Base-by-base conservation (phyloP, 805 yeast species). In the Ogataea polymorpha region DNA sequence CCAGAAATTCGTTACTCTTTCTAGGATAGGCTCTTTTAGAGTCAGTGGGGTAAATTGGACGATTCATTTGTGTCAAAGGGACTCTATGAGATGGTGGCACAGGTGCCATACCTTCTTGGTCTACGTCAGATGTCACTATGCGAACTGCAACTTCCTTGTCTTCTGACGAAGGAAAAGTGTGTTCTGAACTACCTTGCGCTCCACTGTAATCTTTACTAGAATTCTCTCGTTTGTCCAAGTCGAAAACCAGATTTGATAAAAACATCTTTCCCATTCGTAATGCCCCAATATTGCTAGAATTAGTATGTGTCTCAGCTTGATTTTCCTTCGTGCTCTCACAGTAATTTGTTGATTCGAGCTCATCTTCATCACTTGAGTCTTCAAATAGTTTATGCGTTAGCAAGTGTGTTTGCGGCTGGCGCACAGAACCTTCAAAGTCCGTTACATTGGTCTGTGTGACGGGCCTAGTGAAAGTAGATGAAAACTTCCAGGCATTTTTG, bases 361-460 rank as follows among this genome's bases (percentile, higher is more conserved):
- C 23, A 13, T 49, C 56, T n/a, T 60, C 63, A 42, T 59, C 62
- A 30, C 61, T 54, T 13, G 62, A 53, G 24, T 58, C 64, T 0
- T 50, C 54, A 45, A 61, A 61, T 12, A 61, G 37, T 17, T 45
- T 50, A 32, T 52, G 51, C 21, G 18, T 16, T 21, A 20, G 9
- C 21, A 20, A 7, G 21, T 20, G 21, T 20, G 21, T 7, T 20
- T 8, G 3, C 6, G 21, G 21, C 21, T 20, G 21, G 2, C 9
- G 8, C 2, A 10, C 21, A 20, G 21, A 2, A 20, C 3, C 9
- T 7, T 20, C 9, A 2, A 20, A 20, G 2, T 20, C 21, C 8
- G 12, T 5, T 3, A 24, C 13, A 10, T 3, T n/a, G 3, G 27
- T 8, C 27, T 12, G 27, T 2, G 27, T 16, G 12, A 37, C 3